These are phyloP conservation scores for Metarhizium guizhouense DNA, from an alignment of 2,329 filamentous ascomycete genomes.

Conservation along the genomic window DNA sequence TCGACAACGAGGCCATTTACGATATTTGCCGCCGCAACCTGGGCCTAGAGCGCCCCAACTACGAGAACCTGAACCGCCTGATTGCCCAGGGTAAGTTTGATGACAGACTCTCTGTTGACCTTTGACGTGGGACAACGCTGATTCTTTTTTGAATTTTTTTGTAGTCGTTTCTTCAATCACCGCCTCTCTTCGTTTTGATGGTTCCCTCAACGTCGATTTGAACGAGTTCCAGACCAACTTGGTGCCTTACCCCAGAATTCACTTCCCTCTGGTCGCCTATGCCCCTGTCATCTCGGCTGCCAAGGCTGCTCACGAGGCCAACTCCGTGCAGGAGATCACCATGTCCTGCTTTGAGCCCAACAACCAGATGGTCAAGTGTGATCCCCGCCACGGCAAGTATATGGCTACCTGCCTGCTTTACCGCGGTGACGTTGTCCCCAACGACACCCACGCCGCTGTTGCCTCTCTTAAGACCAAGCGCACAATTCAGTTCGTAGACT, in stretches of 20 bases:
- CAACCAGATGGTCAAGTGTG: conserved; percentile 99
- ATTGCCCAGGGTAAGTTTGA: conserved; percentile 80
- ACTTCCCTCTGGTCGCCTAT: conserved; percentile 98
- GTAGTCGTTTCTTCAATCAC: conserved; percentile 96
- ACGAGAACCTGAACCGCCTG: conserved; percentile 97
- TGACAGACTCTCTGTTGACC: neutral
- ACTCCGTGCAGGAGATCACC: conserved; percentile 96
- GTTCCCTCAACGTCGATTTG: conserved; percentile 96
- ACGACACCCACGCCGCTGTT: conserved; percentile 87
- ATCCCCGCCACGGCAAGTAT: conserved; percentile 98
- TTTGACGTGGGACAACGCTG: neutral
- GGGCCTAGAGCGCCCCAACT: conserved; percentile 93
- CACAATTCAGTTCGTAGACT: conserved; percentile 98
- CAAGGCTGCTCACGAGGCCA: conserved; percentile 95
- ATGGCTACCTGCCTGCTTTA: conserved; percentile 98
- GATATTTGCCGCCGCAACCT: conserved; percentile 98
- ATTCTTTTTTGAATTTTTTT: neutral
- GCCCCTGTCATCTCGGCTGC: conserved; percentile 87
- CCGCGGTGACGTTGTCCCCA: conserved; percentile 95
- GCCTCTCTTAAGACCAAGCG: conserved; percentile 98
- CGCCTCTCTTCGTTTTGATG: conserved; percentile 95
- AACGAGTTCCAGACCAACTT: conserved; percentile 99
- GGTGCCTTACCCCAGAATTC: conserved; percentile 96
- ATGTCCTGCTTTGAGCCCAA: conserved; percentile 99
- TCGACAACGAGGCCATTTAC: conserved; percentile 99